Evolutionary conservation across 805 yeast species (phyloP), one percentile per base, ranked within the genome.

Genomic region (Peterozyma toletana): DNA sequence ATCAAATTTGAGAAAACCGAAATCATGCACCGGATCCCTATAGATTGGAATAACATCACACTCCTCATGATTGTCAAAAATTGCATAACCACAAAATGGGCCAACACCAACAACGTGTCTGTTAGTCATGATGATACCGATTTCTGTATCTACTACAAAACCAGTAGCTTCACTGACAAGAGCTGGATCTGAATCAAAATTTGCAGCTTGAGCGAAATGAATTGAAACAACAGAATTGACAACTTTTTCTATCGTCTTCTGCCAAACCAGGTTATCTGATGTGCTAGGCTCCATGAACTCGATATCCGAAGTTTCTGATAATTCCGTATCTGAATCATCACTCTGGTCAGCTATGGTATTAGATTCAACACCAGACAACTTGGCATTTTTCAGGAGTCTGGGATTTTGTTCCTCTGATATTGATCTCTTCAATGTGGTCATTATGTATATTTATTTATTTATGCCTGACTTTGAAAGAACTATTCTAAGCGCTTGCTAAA

Each of bases 91-190:
- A 33, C 80, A 75, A 60, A 90, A 89, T 1, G 96, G 96, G 14
- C 96, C 96, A 0, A 96, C 89, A 2, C 96, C 96, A 36, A 89
- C 96, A 40, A 90, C 97, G 57, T 90, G 97, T 57, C 96, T 75
- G 64, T 90, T 90, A 10, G 97, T 90, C 59, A 90, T 70, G 48
- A 90, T 88, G 47, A 89, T 77, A 13, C 97, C 97, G 21, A 78
- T 63, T 44, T 75, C 69, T 2, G 91, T 73, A 60, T 90, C 97
- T 10, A 90, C 96, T 5, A 90, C 88, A 60, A 90, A 90, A 2
- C 97, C 97, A 0, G 96, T 87, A n/a, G 96, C 97, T 61, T 90
- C 95, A 43, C 86, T 78, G 27, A 83, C 87, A 37, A 82, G 62
- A 1, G 95, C 83, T 2, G 79, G 64, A 53, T 90, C 97, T 34